A percentile compares a stretch with the other conserved stretches of the same genome.
Conservation (phyloP, 192 early-diverging fungal species). For the Phycomyces nitens region DNA sequence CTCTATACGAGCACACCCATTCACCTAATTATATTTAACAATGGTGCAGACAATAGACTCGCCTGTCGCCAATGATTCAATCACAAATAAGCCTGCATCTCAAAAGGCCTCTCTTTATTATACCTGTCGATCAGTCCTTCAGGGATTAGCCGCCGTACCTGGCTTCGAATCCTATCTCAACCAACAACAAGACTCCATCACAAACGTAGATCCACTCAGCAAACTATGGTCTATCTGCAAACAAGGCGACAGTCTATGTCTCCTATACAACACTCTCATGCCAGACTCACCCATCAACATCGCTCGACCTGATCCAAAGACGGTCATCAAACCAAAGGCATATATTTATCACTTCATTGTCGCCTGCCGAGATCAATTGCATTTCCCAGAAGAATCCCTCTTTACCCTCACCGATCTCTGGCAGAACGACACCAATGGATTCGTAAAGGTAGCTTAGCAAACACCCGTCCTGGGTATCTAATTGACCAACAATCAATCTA, state of each 20-base stretch:
- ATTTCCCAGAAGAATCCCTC: constrained; percentile 67
- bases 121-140: constrained; percentile 62
- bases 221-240: constrained; percentile 73
- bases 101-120: constrained; percentile 68
- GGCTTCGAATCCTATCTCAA: constrained; percentile 63
- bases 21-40: too few species aligned
- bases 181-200: constrained; percentile 32
- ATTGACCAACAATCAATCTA: constrained; percentile 26
- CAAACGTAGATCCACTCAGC: constrained; percentile 55
- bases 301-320: constrained; percentile 45
- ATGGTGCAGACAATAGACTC: constrained; percentile 32
- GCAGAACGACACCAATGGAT: constrained; percentile 94
- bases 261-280: constrained; percentile 67
- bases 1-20: neutral
- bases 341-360: constrained; percentile 84
- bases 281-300: constrained; percentile 56
- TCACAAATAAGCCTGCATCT: constrained; percentile 47
- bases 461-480: constrained; percentile 1
- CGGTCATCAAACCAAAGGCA: constrained; percentile 72
- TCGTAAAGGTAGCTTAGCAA: constrained; percentile 78
- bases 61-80: constrained; percentile 33
- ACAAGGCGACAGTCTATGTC: constrained; percentile 67
- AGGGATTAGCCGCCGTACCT: constrained; percentile 63
- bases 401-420: constrained; percentile 85
- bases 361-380: constrained; percentile 77